Evolutionary conservation across 371 early-diverging fungal genomes (phyloP), one percentile per base, ranked within the genome.

Genomic region (Dinochytrium kinnereticum): DNA sequence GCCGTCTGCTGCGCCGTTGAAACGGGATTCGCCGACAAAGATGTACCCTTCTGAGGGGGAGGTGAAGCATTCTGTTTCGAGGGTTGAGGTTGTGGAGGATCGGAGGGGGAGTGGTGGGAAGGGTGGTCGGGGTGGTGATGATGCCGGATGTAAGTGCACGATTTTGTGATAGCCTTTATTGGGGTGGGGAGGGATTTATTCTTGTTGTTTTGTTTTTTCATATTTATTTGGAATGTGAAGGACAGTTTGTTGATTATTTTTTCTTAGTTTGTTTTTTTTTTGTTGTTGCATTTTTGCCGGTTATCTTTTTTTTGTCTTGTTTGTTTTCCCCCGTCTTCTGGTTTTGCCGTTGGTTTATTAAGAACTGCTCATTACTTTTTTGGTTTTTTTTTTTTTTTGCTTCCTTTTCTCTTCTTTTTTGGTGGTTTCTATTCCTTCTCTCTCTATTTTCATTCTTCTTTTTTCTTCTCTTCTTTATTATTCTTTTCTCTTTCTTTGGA

Each of bases 61-160:
- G 13, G 44, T 13, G 44, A 44, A 44, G 19, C 44, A 7, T 7
- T 13, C 19, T 7, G 44, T 44, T 7, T 44, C 44, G 44, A 44
- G 44, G 19, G 44, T 44, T 7, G 44, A 44, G 44, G 44, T 44
- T 7, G 44, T 44, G 44, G 44, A 44, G 7, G 44, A 7, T 44
- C 57, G 57, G 57, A 5, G 24, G 57, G 57, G 24, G 57, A 10
- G 57, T 7, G 26, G 26, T 5, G 10, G 24, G 57, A n/a, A 57
- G 57, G 57, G 13, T 7, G 57, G 7, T 26, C 57, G n/a, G 26
- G 13, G 57, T 10, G 57, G 31, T 15, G 57, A 57, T 7, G 57
- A 57, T 7, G 57, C 57, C 7, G 57, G 57, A 30, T 57, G 57
- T 30, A 57, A 57, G 26, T 57, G 57, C 24, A 57, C 57, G 31